Conservation (phyloP, 306 rosid genomes). For the Herpetospermum pedunculosum region DNA sequence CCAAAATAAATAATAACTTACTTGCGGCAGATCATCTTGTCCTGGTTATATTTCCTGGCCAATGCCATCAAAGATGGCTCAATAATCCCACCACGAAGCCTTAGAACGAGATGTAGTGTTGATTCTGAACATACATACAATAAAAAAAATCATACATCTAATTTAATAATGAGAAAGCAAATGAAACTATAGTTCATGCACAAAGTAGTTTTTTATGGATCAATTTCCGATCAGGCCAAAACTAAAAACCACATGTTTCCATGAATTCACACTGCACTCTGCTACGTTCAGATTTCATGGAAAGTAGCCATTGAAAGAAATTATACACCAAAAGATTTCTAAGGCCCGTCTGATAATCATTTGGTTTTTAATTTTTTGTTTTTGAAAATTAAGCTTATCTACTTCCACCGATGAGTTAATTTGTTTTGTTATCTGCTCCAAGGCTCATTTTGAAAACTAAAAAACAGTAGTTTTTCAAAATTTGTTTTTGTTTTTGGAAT, state of each 20-base stretch:
- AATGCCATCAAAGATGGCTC: conserved; percentile 96
- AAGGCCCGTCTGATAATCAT: too few relatives aligned
- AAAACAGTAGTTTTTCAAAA: too few relatives aligned
- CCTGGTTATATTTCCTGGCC: conserved; percentile 95
- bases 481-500: too few relatives aligned
- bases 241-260: neutral
- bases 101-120: conserved; percentile 82
- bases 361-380: too few relatives aligned
- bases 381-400: too few relatives aligned
- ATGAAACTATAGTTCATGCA: neutral
- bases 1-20: conserved; percentile 26
- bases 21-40: conserved; percentile 95
- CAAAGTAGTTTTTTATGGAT: neutral
- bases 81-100: conserved; percentile 98
- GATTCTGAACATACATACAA: conserved; percentile 49
- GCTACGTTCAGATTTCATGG: neutral
- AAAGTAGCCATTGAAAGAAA: neutral
- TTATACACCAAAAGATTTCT: neutral
- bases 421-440: too few relatives aligned
- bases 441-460: too few relatives aligned
- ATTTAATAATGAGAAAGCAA: neutral
- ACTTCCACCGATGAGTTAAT: too few relatives aligned
- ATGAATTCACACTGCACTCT: neutral
- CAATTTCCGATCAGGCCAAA: neutral
- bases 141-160: neutral